A percentile compares a stretch with the other conserved stretches of the same genome.
Conservation (phyloP, 345 rosid species). For the Rhizophora apiculata region DNA sequence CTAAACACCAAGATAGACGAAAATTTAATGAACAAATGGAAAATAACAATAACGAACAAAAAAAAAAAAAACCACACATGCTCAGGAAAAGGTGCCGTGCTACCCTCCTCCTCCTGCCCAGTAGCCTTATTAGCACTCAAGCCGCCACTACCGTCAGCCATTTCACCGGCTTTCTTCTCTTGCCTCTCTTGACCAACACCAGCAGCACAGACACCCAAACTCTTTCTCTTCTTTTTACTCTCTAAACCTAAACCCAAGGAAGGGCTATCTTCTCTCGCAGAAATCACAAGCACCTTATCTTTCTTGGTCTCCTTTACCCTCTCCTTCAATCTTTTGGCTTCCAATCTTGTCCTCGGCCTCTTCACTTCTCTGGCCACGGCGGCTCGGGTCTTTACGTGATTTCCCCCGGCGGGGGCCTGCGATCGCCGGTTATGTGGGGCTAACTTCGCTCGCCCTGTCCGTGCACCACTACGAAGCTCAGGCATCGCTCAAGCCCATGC, state of each 20-base stretch:
- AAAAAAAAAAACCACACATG: slow-evolving; percentile 7
- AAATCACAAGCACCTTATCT: slow-evolving; percentile 28
- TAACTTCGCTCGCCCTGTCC: slow-evolving; percentile 62
- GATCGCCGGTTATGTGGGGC: slow-evolving; percentile 28
- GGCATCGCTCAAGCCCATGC: slow-evolving; percentile 30
- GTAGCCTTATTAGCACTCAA: slow-evolving; percentile 30
- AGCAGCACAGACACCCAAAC: slow-evolving; percentile 1
- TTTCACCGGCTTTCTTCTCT: neutral
- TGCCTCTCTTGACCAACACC: slow-evolving; percentile 2
- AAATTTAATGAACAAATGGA: too few relatives aligned
- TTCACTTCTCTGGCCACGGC: slow-evolving; percentile 26
- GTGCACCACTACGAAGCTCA: slow-evolving; percentile 28
- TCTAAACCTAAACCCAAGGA: slow-evolving; percentile 1
- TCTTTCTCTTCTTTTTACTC: slow-evolving; percentile 7
- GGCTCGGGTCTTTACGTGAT: slow-evolving; percentile 40
- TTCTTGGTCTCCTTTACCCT: slow-evolving; percentile 32
- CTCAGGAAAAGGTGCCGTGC: slow-evolving; percentile 31
- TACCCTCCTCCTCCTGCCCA: slow-evolving; percentile 30
- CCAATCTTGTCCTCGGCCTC: slow-evolving; percentile 60
- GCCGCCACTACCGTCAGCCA: slow-evolving; percentile 33
- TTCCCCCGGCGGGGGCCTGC: slow-evolving; percentile 8
- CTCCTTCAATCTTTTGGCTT: slow-evolving; percentile 33
- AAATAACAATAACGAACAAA: too few relatives aligned
- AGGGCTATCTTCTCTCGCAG: neutral
- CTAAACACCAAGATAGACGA: neutral